Conservation (phyloP, 2,329 filamentous ascomycete species). For the Diplodia mutila region DNA sequence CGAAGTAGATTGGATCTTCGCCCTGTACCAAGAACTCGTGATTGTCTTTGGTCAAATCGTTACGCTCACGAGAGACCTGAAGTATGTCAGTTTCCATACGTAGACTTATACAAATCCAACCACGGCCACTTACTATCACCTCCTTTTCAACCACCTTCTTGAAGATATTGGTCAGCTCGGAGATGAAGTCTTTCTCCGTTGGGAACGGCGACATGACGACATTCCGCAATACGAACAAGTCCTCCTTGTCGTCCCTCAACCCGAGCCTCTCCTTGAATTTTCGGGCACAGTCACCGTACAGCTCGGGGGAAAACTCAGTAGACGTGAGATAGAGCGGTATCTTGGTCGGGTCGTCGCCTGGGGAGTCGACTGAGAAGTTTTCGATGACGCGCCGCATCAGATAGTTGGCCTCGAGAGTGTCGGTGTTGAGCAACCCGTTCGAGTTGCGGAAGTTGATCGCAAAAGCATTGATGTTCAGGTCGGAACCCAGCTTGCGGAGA, state of each 20-base stretch:
- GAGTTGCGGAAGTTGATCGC: conserved; percentile 49
- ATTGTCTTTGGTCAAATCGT: conserved; percentile 39
- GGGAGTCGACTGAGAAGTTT: conserved; percentile 47
- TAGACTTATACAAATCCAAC: neutral
- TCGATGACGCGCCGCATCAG: conserved; percentile 52
- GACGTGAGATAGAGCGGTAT: conserved; percentile 53
- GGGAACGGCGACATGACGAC: conserved; percentile 55
- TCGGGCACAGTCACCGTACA: conserved; percentile 48
- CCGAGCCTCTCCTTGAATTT: conserved; percentile 51
- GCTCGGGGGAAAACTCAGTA: conserved; percentile 46
- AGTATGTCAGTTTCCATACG: neutral
- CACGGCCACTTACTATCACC: neutral
- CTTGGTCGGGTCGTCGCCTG: conserved; percentile 44
- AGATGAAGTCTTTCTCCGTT: conserved; percentile 47
- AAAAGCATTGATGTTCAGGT: conserved; percentile 55
- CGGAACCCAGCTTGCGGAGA: conserved; percentile 49
- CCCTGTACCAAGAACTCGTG: conserved; percentile 49
- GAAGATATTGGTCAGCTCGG: conserved; percentile 42
- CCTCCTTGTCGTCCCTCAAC: conserved; percentile 36
- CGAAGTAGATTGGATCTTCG: conserved; percentile 38
- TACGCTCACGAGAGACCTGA: conserved; percentile 37
- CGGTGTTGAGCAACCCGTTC: conserved; percentile 47
- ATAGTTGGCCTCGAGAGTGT: conserved; percentile 55
- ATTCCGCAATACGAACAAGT: conserved; percentile 52
- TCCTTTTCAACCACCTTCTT: conserved; percentile 38